These are phyloP conservation scores for Solanum chacoense DNA, from an alignment of 305 asterid genomes.

Conservation along the genomic window DNA sequence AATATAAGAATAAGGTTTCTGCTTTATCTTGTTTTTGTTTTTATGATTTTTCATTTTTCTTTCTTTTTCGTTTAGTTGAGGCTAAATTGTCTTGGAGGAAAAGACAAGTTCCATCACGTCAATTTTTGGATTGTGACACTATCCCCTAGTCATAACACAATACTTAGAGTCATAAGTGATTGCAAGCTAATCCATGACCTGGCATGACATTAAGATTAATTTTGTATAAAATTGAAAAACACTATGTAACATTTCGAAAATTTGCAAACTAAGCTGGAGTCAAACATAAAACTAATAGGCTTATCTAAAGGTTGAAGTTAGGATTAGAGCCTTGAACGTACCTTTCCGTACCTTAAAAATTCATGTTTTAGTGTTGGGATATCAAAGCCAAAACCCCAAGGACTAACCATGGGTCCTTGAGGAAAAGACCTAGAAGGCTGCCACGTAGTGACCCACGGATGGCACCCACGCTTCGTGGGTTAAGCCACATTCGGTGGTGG, in stretches of 20 bases:
- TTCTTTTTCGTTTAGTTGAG: background rate
- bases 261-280: background rate
- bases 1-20: background rate
- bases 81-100: background rate
- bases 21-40: too few relatives aligned
- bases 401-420: background rate
- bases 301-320: background rate
- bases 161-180: background rate
- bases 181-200: background rate
- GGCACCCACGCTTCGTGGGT: background rate
- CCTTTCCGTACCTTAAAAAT: background rate
- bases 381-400: background rate
- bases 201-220: background rate
- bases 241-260: background rate
- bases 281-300: background rate
- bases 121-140: background rate
- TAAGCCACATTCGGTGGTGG: background rate
- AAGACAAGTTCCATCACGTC: background rate
- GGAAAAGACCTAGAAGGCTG: background rate
- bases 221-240: background rate
- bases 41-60: background rate
- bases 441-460: background rate
- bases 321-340: background rate
- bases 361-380: background rate
- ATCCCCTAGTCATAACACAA: background rate